Conservation (phyloP, 305 asterid genomes). For the Fraxinus baroniana region DNA sequence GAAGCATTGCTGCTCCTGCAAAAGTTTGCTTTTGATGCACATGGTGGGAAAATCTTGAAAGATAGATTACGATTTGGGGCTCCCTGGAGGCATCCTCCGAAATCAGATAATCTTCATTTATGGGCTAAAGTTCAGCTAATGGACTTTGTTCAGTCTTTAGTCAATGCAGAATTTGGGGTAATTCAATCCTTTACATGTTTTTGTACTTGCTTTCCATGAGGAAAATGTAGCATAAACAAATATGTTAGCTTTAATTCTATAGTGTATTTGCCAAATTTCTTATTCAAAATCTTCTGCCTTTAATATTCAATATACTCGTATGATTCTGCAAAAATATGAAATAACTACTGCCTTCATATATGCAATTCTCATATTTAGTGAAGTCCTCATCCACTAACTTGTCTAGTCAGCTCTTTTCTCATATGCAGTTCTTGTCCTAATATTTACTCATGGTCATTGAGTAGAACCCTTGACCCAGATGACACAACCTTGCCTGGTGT, state of each 20-base stretch:
- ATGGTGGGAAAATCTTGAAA: constrained; percentile 58
- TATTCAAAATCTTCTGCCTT: constrained; percentile 19
- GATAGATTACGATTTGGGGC: constrained; percentile 78
- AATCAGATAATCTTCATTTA: constrained; percentile 36
- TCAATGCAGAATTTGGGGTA: constrained; percentile 85
- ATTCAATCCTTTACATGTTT: constrained; percentile 5
- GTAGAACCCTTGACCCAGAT: not conserved
- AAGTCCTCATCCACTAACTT: constrained; percentile 20
- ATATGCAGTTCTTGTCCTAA: constrained; percentile 10
- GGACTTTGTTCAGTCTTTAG: constrained; percentile 86
- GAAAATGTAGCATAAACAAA: constrained; percentile 13
- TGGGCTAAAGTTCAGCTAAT: constrained; percentile 94
- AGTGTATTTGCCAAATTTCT: not conserved
- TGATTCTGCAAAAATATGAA: not conserved
- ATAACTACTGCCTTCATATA: constrained; percentile 17
- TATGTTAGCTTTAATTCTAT: constrained; percentile 18
- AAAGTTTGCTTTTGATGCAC: constrained; percentile 73
- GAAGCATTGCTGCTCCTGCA: constrained; percentile 65
- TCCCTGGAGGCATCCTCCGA: constrained; percentile 92
- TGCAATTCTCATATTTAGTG: constrained; percentile 11
- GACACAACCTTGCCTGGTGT: not conserved
- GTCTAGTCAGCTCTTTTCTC: constrained; percentile 13
- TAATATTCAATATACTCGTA: constrained; percentile 3
- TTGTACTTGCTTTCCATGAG: constrained; percentile 21
- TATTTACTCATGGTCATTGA: not conserved